Evolutionary conservation across 257 asterid species (phyloP), one percentile per base, ranked within the genome.

Genomic region (Rauvolfia tetraphylla): DNA sequence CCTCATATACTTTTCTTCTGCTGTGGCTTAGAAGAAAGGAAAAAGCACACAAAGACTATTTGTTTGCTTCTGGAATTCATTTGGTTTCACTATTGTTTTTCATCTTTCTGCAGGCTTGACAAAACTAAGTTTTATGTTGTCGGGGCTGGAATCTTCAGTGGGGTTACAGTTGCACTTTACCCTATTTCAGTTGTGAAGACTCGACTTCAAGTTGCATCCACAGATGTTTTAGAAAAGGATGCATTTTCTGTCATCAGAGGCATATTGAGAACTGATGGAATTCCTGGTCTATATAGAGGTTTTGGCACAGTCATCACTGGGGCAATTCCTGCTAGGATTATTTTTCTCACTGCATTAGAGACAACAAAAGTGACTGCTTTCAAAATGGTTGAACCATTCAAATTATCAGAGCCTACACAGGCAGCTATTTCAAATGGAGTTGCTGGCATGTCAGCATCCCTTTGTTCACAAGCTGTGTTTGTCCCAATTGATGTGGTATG

Each of bases 401-500:
- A 90, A 71, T 79, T 93, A 39, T 89, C 97, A 41, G 96, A 93
- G 83, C 93, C 97, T 73, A 80, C 93, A n/a, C 86, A 89, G 87
- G 97, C 97, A 65, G 96, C 98, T 67, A 69, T 93, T 80, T 96
- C 98, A 63, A 93, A 90, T 84, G 98, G 97, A 34, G 81, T 82
- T 79, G 98, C 96, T 81, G 96, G 98, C 83, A 93, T 93, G 98
- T 27, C 79, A 79, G 96, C 93, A 22, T 93, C 98, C 74, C 87
- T 93, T 75, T 90, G 92, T 85, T 84, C 98, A 31, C 98, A 93
- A 81, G 87, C 95, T 78, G 88, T 88, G 33, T 93, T 91, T 73
- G 98, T 93, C 68, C 98, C 98, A 36, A 85, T 93, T 77, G 98
- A 93, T 76, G 95, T 91, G 94, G 98, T 93, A 93, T 81, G 97